Evolutionary conservation across 768 basidiomycete genomes (phyloP).

Genomic region (Lentinus brumalis): DNA sequence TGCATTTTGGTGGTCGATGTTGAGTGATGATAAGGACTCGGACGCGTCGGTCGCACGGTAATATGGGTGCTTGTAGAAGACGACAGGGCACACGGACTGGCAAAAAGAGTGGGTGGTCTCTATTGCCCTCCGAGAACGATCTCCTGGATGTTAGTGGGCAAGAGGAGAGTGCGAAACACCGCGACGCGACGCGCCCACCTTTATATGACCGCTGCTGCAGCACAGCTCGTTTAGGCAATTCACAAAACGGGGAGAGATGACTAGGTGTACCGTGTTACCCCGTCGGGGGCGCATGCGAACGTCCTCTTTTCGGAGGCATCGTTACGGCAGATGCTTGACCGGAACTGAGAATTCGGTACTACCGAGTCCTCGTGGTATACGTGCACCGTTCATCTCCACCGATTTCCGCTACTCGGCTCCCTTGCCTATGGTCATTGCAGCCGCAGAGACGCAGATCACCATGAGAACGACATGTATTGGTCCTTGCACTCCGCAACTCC

Average conservation of each 20-base stretch:
- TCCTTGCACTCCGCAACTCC: too few relatives aligned
- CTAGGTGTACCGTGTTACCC: slow-evolving; percentile 6
- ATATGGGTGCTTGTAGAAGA: background rate
- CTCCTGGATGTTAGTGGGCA: slow-evolving; percentile 19
- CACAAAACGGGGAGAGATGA: slow-evolving; percentile 19
- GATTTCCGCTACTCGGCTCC: too few relatives aligned
- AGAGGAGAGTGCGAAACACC: slow-evolving; percentile 9
- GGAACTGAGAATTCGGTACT: background rate
- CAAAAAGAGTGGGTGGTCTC: slow-evolving; percentile 16
- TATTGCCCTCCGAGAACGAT: slow-evolving; percentile 11
- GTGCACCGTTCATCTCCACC: background rate
- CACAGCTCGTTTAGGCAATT: slow-evolving; percentile 11
- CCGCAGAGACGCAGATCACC: too few relatives aligned
- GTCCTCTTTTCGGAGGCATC: slow-evolving; percentile 6
- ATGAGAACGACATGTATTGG: too few relatives aligned
- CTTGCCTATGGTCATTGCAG: too few relatives aligned
- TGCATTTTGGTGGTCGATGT: slow-evolving; percentile 8
- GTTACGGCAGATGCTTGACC: too few relatives aligned
- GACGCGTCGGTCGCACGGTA: background rate
- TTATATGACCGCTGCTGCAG: slow-evolving; percentile 14
- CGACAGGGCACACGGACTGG: background rate
- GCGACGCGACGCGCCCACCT: slow-evolving; percentile 14
- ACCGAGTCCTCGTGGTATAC: background rate
- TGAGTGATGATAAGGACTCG: slow-evolving; percentile 1
- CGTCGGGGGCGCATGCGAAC: slow-evolving; percentile 7